Conservation (phyloP, 768 basidiomycete species). For the Xerocomus potaroensis region DNA sequence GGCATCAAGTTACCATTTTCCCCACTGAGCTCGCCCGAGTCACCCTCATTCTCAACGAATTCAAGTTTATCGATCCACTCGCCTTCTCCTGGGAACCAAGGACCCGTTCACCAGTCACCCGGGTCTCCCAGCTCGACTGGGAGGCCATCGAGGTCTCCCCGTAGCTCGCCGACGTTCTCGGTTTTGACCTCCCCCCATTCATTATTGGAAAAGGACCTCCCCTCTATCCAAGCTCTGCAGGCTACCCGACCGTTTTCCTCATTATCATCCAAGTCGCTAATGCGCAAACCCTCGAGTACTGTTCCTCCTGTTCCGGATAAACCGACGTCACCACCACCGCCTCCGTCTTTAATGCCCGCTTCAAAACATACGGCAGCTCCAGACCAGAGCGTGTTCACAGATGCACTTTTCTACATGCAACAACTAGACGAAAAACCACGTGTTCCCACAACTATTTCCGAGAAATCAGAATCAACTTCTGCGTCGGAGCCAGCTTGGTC, state of each 20-base stretch:
- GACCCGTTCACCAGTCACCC: slow-evolving; percentile 9
- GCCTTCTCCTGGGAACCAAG: slow-evolving; percentile 15
- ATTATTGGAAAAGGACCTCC: slow-evolving; percentile 29
- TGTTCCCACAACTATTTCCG: slow-evolving; percentile 43
- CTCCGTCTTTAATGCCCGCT: slow-evolving; percentile 22
- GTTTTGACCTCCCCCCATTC: slow-evolving; percentile 37
- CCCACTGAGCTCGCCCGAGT: slow-evolving; percentile 27
- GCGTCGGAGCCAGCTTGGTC: slow-evolving; percentile 26
- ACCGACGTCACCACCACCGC: slow-evolving; percentile 12
- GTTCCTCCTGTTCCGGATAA: slow-evolving; percentile 30
- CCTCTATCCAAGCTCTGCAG: slow-evolving; percentile 31
- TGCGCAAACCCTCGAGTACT: slow-evolving; percentile 8
- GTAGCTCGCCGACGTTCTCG: slow-evolving; percentile 26
- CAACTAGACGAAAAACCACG: slow-evolving; percentile 42
- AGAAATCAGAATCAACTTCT: slow-evolving; percentile 37
- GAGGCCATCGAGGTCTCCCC: slow-evolving; percentile 20
- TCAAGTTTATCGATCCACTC: slow-evolving; percentile 25
- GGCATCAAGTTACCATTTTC: slow-evolving; percentile 31
- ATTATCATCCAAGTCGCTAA: slow-evolving; percentile 9
- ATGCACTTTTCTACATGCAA: slow-evolving; percentile 69
- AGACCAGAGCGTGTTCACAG: slow-evolving; percentile 41
- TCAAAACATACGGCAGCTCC: slow-evolving; percentile 24
- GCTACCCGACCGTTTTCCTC: slow-evolving; percentile 9
- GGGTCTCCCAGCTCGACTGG: slow-evolving; percentile 14
- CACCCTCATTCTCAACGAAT: slow-evolving; percentile 30